Evolutionary conservation across 345 rosid species (phyloP), one percentile per base, ranked within the genome.

Genomic region (Eutrema heterophyllum): DNA sequence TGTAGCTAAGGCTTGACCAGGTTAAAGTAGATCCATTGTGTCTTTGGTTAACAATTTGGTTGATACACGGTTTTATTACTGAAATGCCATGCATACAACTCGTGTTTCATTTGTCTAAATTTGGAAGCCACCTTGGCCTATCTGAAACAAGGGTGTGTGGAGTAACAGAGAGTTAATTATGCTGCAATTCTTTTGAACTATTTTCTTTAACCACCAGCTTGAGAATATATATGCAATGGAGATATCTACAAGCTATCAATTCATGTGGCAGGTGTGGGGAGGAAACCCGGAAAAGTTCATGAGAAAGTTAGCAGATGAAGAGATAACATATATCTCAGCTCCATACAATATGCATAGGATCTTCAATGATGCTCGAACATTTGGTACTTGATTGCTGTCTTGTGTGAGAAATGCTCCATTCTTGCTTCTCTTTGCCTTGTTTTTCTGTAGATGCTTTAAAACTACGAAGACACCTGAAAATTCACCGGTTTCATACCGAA

Each of bases 271-370:
- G 98, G 88, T 92, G 1, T 92, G 97, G 98, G 98, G 91, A 81
- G 98, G 98, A 29, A 92, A 86, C 72, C 98, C 98, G 3, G 98
- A 97, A 8, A 88, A 70, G 84, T 88, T 90, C 73, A 76, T 90
- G 79, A 87, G 98, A 56, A 90, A 90, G 85, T 79, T 92, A 57
- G 84, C 93, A 8, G 98, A 90, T 33, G 91, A 86, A 78, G 98
- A 92, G 88, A 83, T 87, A 49, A 79, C 81, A 36, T 90, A 88
- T 43, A 92, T 92, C 71, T 83, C 91, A 11, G n/a, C n/a, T n/a
- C n/a, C n/a, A n/a, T n/a, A n/a, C n/a, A n/a, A n/a, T n/a, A n/a
- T n/a, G n/a, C n/a, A n/a, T n/a, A n/a, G n/a, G n/a, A n/a, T n/a
- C n/a, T n/a, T n/a, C n/a, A n/a, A n/a, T n/a, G n/a, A n/a, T n/a